A percentile compares a stretch with the other conserved stretches of the same genome.
These are phyloP conservation scores for Lentinula sp. DNA, from an alignment of 768 basidiomycete species.

Conservation along the genomic window DNA sequence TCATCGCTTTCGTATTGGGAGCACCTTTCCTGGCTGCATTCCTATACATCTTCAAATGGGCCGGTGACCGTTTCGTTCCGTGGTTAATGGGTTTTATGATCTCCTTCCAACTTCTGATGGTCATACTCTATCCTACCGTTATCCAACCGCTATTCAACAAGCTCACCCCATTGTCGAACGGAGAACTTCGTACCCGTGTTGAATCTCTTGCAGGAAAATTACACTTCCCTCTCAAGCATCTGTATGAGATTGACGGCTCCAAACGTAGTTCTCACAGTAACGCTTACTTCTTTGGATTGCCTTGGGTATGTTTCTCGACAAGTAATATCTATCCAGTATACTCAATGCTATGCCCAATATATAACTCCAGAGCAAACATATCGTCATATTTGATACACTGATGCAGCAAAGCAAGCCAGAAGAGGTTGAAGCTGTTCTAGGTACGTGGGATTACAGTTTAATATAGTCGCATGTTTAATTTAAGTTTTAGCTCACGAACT, in stretches of 20 bases:
- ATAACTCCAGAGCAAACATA: slow-evolving; percentile 69
- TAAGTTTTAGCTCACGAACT: slow-evolving; percentile 76
- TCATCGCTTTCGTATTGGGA: slow-evolving; percentile 63
- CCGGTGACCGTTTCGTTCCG: slow-evolving; percentile 87
- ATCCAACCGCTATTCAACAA: slow-evolving; percentile 99
- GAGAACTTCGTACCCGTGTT: slow-evolving; percentile 72
- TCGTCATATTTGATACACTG: slow-evolving; percentile 96
- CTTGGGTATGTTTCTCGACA: slow-evolving; percentile 56
- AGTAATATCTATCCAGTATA: neutral
- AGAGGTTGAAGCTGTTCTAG: slow-evolving; percentile 95
- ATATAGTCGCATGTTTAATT: neutral
- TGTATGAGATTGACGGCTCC: slow-evolving; percentile 97
- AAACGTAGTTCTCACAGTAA: slow-evolving; percentile 95
- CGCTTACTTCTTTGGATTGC: slow-evolving; percentile 98
- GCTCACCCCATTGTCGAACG: slow-evolving; percentile 75
- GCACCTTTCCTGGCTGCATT: slow-evolving; percentile 84
- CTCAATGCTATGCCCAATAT: neutral
- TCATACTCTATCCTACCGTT: slow-evolving; percentile 74
- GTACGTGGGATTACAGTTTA: slow-evolving; percentile 15
- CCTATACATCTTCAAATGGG: slow-evolving; percentile 88
- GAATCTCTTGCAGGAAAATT: slow-evolving; percentile 74
- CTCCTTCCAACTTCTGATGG: slow-evolving; percentile 78
- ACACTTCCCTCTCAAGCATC: slow-evolving; percentile 87
- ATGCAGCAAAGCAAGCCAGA: slow-evolving; percentile 87
- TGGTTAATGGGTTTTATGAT: slow-evolving; percentile 95